Conservation (phyloP, 345 rosid species). For the Conringia planisiliqua region DNA sequence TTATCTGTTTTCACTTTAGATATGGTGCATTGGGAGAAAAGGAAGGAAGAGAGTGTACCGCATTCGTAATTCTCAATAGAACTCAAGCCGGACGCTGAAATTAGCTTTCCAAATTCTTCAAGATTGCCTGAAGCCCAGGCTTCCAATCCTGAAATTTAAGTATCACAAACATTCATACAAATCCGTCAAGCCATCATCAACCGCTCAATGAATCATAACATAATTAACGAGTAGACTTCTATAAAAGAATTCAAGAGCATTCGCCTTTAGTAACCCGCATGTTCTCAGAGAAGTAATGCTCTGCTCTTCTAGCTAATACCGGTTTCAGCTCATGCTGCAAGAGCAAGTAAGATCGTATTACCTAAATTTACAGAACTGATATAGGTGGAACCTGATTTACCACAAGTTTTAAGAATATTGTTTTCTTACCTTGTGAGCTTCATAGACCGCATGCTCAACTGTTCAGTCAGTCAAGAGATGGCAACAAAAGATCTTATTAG, state of each 20-base stretch:
- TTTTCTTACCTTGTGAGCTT: slow-evolving; percentile 68
- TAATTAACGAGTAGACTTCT: neutral
- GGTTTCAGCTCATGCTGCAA: slow-evolving; percentile 54
- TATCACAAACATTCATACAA: slow-evolving; percentile 1
- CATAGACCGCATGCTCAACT: slow-evolving; percentile 68
- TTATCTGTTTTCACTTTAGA: neutral
- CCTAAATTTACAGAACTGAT: neutral
- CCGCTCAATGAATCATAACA: neutral
- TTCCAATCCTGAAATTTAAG: slow-evolving; percentile 56
- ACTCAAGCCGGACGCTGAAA: slow-evolving; percentile 90
- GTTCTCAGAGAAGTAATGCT: slow-evolving; percentile 87
- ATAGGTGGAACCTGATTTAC: neutral
- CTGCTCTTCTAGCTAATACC: slow-evolving; percentile 73
- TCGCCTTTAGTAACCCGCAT: slow-evolving; percentile 71
- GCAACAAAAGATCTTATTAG: slow-evolving; percentile 6
- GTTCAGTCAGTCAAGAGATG: slow-evolving; percentile 26
- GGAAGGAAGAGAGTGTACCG: slow-evolving; percentile 40
- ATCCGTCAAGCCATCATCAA: neutral
- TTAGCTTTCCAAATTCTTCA: slow-evolving; percentile 67
- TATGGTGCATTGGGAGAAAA: neutral
- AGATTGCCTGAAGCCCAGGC: slow-evolving; percentile 78
- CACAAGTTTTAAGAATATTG: neutral
- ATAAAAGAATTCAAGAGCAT: neutral
- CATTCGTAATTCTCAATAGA: slow-evolving; percentile 90
- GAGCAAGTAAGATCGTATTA: slow-evolving; percentile 4